These are phyloP conservation scores for Coemansia sp. DNA, from an alignment of 192 early-diverging fungal species.

Conservation along the genomic window DNA sequence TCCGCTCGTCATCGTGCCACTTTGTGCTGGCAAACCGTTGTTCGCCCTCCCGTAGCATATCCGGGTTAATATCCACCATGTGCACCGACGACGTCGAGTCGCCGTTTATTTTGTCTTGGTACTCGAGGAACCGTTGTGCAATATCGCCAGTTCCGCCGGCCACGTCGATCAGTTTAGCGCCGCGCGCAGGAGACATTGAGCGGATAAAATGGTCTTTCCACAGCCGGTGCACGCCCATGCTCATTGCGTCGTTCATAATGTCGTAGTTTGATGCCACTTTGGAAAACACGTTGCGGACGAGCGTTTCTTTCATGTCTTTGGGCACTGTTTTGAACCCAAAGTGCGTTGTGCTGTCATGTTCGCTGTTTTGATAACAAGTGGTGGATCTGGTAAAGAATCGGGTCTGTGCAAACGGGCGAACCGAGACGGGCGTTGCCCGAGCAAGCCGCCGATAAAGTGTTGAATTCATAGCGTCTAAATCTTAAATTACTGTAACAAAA, in stretches of 20 bases:
- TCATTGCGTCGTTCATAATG: constrained; percentile 98
- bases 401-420: neutral
- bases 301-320: constrained; percentile 79
- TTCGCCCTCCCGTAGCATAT: constrained; percentile 91
- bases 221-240: constrained; percentile 85
- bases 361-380: neutral
- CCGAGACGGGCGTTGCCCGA: neutral
- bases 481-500: neutral
- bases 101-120: constrained; percentile 68
- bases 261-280: constrained; percentile 96
- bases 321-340: constrained; percentile 94
- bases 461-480: neutral
- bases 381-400: neutral
- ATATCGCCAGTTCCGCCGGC: constrained; percentile 99
- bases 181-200: constrained; percentile 74
- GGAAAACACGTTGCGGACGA: constrained; percentile 90
- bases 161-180: constrained; percentile 89
- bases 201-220: constrained; percentile 97
- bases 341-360: constrained; percentile 61
- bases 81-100: constrained; percentile 63
- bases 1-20: constrained; percentile 57
- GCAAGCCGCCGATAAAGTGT: neutral
- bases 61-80: constrained; percentile 94
- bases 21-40: constrained; percentile 60
- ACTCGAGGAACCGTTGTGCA: constrained; percentile 91